These are phyloP conservation scores for Oligophagozyma castellii DNA, from an alignment of 1,139 yeast genomes.

Conservation along the genomic window DNA sequence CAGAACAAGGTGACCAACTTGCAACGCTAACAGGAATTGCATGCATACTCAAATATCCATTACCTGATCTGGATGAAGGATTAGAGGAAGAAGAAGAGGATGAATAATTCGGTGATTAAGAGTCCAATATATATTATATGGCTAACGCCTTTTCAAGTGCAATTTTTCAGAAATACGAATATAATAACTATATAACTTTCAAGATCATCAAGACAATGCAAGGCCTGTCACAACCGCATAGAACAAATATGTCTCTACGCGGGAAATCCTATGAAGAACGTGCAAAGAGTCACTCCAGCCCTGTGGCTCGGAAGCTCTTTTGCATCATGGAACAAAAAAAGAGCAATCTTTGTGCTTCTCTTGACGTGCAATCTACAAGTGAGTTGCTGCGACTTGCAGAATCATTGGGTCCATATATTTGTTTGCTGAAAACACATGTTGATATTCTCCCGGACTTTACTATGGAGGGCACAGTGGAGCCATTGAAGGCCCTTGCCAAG, in stretches of 20 bases:
- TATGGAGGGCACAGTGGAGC: conserved; percentile 63
- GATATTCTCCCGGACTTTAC: conserved; percentile 86
- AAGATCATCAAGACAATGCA: too few relatives aligned
- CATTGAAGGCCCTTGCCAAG: conserved; percentile 53
- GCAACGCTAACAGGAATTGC: conserved; percentile 85
- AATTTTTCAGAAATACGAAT: too few relatives aligned
- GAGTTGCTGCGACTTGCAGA: conserved; percentile 67
- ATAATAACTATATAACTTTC: too few relatives aligned
- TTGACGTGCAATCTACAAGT: conserved; percentile 68
- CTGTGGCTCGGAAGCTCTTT: conserved; percentile 67
- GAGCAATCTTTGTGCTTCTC: conserved; percentile 91
- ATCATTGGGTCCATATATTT: conserved; percentile 77
- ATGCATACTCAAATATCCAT: conserved; percentile 65
- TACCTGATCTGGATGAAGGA: conserved; percentile 67
- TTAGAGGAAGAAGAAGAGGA: conserved; percentile 24
- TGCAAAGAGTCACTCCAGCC: conserved; percentile 57
- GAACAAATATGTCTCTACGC: too few relatives aligned
- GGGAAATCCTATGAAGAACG: conserved; percentile 52
- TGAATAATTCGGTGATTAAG: too few relatives aligned
- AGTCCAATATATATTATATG: too few relatives aligned
- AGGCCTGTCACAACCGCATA: too few relatives aligned
- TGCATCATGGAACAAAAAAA: conserved; percentile 64
- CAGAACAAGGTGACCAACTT: conserved; percentile 77
- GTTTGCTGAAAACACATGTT: conserved; percentile 86
- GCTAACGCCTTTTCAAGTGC: too few relatives aligned